A percentile compares a stretch with the other conserved stretches of the same genome.
phyloP scores from a whole-genome alignment of 768 basidiomycete species.

The Tricholomella constricta region DNA sequence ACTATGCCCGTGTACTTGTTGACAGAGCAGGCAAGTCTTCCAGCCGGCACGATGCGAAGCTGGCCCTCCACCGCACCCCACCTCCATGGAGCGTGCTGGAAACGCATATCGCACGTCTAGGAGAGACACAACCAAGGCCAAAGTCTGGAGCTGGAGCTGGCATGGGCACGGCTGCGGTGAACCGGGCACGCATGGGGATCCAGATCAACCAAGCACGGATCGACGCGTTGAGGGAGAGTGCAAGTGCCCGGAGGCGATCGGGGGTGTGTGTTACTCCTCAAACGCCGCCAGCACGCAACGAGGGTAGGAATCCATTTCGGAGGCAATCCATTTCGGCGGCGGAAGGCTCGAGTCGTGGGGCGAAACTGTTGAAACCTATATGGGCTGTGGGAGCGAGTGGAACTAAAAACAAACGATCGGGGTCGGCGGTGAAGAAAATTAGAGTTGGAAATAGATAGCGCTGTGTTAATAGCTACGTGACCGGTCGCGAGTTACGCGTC shows the following conservation, averaged over 20 bases:
- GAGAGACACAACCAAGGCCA: background rate
- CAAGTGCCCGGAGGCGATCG: conserved; percentile 9
- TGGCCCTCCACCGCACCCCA: conserved; percentile 40
- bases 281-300: background rate
- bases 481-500: background rate
- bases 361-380: conserved; percentile 25
- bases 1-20: conserved; percentile 13
- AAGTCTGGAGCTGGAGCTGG: background rate
- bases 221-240: conserved; percentile 14
- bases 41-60: conserved; percentile 19
- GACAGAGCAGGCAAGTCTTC: background rate
- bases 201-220: conserved; percentile 14
- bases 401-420: background rate
- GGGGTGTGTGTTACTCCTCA: background rate
- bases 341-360: conserved; percentile 2
- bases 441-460: background rate
- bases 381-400: conserved; percentile 21
- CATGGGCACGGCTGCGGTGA: background rate
- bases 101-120: conserved; percentile 4
- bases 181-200: conserved; percentile 12
- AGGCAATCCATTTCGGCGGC: conserved; percentile 10
- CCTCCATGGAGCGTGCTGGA: conserved; percentile 37
- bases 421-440: conserved; percentile 1
- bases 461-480: too few relatives aligned
- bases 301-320: conserved; percentile 21